Percentiles rank a stretch among this genome's conserved stretches.
Conservation (phyloP, 192 early-diverging fungal genomes). For the Polychytrium aggregatum region DNA sequence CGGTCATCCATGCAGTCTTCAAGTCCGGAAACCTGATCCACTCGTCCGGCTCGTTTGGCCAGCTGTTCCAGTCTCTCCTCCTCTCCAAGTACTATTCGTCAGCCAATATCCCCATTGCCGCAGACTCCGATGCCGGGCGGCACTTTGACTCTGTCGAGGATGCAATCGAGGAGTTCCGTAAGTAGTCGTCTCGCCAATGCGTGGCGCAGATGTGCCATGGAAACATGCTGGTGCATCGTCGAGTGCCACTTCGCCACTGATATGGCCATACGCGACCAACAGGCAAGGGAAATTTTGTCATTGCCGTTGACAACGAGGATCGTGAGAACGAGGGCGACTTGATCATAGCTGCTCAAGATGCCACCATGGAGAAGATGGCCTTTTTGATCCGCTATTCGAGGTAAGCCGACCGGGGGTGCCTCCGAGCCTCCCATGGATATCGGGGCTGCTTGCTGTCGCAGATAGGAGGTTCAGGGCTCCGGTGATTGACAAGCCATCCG, state of each 20-base stretch:
- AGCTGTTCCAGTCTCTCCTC: slow-evolving; percentile 11
- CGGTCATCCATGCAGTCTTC: slow-evolving; percentile 13
- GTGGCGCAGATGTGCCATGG: neutral
- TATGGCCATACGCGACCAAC: neutral
- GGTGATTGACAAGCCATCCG: no score
- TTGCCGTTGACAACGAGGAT: slow-evolving; percentile 96
- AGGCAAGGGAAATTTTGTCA: slow-evolving; percentile 72
- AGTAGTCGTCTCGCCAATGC: slow-evolving; percentile 1
- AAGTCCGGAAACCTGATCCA: slow-evolving; percentile 12
- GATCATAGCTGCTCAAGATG: slow-evolving; percentile 90
- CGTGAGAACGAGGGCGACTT: slow-evolving; percentile 99
- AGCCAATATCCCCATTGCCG: slow-evolving; percentile 13
- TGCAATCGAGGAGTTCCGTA: slow-evolving; percentile 54
- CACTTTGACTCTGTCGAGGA: slow-evolving; percentile 59
- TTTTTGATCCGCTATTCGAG: slow-evolving; percentile 93
- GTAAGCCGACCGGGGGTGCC: no score
- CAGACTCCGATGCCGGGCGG: neutral
- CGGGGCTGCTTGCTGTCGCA: no score
- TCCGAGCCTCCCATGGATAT: no score
- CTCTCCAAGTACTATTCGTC: slow-evolving; percentile 17
- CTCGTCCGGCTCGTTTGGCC: slow-evolving; percentile 6
- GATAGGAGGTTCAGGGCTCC: no score
- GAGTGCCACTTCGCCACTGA: neutral
- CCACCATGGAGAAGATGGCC: slow-evolving; percentile 83
- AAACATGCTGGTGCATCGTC: neutral